phyloP scores from a whole-genome alignment of 139 green algal species.

The Dunaliella sp. region DNA sequence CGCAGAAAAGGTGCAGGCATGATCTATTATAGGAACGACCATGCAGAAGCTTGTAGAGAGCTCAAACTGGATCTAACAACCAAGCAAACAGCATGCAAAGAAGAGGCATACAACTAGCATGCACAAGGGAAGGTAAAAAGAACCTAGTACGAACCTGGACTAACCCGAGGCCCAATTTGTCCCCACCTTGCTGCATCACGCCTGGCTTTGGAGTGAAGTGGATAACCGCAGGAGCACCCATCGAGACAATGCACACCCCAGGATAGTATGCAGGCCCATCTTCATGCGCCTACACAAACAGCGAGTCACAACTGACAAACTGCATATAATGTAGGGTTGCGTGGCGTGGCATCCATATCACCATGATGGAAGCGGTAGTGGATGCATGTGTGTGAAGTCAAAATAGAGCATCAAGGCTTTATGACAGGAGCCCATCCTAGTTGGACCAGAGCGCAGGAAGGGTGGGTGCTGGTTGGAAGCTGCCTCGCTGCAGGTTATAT shows the following conservation, averaged over 20 bases:
- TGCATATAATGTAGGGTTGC: too few relatives aligned
- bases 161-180: background rate
- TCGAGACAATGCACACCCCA: slow-evolving; percentile 54
- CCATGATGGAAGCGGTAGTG: too few relatives aligned
- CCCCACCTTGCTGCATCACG: background rate
- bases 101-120: slow-evolving; percentile 17
- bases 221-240: slow-evolving; percentile 58
- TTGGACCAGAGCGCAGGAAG: too few relatives aligned
- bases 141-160: background rate
- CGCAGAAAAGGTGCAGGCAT: too few relatives aligned
- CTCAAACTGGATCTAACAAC: background rate
- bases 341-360: too few relatives aligned
- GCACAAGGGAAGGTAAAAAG: background rate
- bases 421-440: too few relatives aligned
- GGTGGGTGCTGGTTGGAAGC: too few relatives aligned
- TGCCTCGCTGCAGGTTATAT: too few relatives aligned
- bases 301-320: background rate
- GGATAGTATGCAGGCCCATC: slow-evolving; percentile 5
- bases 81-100: background rate
- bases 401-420: too few relatives aligned
- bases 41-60: background rate
- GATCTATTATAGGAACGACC: too few relatives aligned
- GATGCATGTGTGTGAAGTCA: too few relatives aligned
- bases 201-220: slow-evolving; percentile 54
- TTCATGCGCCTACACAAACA: slow-evolving; percentile 4